Percentiles rank a stretch among this genome's conserved stretches.
These are phyloP conservation scores for Thermochaetoides dissita DNA, from an alignment of 2,329 filamentous ascomycete genomes.

Conservation along the genomic window DNA sequence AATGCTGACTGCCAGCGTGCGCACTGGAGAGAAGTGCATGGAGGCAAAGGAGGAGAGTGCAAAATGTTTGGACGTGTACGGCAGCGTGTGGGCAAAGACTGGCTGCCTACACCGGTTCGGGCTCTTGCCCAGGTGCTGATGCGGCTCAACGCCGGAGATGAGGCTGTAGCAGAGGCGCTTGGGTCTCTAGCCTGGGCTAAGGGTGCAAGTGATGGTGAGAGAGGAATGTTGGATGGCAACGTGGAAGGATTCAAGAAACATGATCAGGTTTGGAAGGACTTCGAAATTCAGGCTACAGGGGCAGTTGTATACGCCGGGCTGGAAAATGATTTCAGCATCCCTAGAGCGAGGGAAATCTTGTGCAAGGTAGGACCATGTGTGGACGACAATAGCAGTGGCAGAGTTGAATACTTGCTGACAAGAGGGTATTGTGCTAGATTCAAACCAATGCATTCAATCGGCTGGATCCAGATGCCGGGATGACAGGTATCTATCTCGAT, in stretches of 20 bases:
- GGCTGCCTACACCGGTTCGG: constrained; percentile 40
- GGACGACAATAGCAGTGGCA: background rate
- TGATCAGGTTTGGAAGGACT: constrained; percentile 29
- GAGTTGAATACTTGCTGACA: constrained; percentile 7
- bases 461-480: constrained; percentile 36
- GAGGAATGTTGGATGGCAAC: constrained; percentile 31
- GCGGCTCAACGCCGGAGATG: constrained; percentile 15
- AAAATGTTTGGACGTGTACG: constrained; percentile 26
- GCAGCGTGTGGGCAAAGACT: constrained; percentile 17
- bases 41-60: constrained; percentile 42
- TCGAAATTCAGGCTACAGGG: constrained; percentile 34
- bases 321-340: constrained; percentile 22
- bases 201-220: background rate
- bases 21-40: constrained; percentile 39
- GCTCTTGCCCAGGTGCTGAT: constrained; percentile 39
- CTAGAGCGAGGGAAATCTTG: constrained; percentile 31
- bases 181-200: constrained; percentile 8
- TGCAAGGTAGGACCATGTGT: constrained; percentile 34
- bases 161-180: constrained; percentile 21
- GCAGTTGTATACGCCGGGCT: constrained; percentile 34
- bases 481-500: constrained; percentile 43
- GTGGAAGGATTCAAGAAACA: constrained; percentile 23
- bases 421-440: constrained; percentile 26
- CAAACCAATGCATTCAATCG: constrained; percentile 49
- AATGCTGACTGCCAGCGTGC: constrained; percentile 36